Conservation (phyloP, 2,329 filamentous ascomycete species). For the Colletotrichum musae region DNA sequence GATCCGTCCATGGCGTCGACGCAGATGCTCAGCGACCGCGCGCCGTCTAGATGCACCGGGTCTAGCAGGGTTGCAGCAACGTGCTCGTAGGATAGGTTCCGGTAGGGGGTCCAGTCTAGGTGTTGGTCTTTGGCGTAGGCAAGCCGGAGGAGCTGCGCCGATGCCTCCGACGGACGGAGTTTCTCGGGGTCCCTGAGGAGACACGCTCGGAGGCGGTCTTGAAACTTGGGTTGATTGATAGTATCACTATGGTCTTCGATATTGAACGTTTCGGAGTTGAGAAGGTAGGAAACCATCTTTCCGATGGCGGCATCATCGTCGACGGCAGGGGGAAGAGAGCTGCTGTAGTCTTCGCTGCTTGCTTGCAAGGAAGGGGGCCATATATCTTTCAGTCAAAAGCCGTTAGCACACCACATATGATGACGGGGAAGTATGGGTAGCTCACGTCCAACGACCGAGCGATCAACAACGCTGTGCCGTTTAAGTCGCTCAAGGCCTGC, state of each 20-base stretch:
- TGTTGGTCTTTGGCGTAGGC: conserved; percentile 10
- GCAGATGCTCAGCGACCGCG: conserved; percentile 16
- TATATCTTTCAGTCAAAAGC: background rate
- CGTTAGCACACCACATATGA: background rate
- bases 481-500: background rate
- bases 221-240: conserved; percentile 12
- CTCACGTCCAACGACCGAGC: background rate
- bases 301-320: background rate
- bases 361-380: background rate
- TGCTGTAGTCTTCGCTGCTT: background rate
- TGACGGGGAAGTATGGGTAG: background rate
- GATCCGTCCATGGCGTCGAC: conserved; percentile 4
- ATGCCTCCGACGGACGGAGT: background rate
- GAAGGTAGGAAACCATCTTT: background rate
- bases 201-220: background rate
- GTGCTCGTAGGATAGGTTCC: conserved; percentile 5
- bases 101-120: conserved; percentile 14
- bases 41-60: background rate
- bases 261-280: background rate
- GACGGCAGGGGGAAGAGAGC: background rate
- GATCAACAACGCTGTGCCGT: background rate
- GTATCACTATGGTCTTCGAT: background rate
- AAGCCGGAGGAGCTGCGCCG: conserved; percentile 19
- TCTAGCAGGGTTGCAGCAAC: background rate
- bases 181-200: background rate